Evolutionary conservation across 2,329 filamentous ascomycete genomes (phyloP).

Genomic region (Arachnomyces sp.): DNA sequence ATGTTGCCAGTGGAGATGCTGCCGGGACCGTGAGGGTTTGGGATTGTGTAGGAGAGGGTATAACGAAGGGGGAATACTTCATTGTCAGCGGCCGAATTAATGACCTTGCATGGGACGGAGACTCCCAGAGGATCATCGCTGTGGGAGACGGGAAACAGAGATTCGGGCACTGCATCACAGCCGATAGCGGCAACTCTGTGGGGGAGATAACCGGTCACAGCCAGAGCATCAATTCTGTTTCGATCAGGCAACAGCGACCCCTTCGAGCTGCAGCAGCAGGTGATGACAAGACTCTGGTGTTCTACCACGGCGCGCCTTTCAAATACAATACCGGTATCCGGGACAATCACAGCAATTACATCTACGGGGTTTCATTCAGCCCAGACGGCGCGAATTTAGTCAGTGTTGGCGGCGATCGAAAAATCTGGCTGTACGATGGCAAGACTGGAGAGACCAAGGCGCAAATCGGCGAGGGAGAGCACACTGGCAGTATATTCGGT

Average conservation of each 20-base stretch:
- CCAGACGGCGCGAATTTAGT: constrained; percentile 76
- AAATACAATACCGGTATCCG: constrained; percentile 83
- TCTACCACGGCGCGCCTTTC: constrained; percentile 89
- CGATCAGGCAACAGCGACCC: constrained; percentile 82
- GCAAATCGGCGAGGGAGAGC: constrained; percentile 63
- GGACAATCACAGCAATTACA: constrained; percentile 76
- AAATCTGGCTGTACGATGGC: constrained; percentile 91
- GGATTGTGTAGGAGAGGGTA: constrained; percentile 78
- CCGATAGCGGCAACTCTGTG: constrained; percentile 91
- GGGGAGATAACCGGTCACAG: constrained; percentile 91
- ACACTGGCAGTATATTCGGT: constrained; percentile 87
- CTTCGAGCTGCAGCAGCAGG: constrained; percentile 82
- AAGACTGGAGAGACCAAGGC: constrained; percentile 80
- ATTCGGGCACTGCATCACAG: constrained; percentile 88
- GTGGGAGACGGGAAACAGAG: constrained; percentile 92
- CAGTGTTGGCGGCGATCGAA: constrained; percentile 84
- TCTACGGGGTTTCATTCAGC: constrained; percentile 80
- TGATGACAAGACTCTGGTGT: constrained; percentile 82
- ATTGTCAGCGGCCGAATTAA: constrained; percentile 94
- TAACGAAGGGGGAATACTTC: constrained; percentile 86
- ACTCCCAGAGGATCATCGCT: constrained; percentile 91
- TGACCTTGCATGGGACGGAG: constrained; percentile 94
- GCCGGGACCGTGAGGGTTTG: constrained; percentile 81
- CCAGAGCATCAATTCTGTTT: constrained; percentile 81
- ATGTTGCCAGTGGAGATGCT: constrained; percentile 83